Evolutionary conservation across 1,139 yeast genomes (phyloP), one percentile per base, ranked within the genome.

Genomic region (Magnusiomyces fungicola): DNA sequence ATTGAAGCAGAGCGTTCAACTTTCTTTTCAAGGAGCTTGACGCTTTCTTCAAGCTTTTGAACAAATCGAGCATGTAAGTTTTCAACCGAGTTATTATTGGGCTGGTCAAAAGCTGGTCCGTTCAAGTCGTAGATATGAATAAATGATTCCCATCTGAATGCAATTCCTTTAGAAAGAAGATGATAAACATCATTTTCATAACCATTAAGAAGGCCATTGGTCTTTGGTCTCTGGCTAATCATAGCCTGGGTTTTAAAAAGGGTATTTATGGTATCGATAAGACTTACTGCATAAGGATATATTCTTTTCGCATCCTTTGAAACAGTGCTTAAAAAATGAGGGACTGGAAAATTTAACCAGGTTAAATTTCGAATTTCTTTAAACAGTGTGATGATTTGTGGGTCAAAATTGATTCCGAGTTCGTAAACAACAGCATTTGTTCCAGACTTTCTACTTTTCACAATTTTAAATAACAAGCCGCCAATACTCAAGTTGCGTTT

Each of bases 341-440:
- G 92, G 0, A 87, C 66, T n/a, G 73, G 77, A 56, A 74, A 79
- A 0, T 79, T 81, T 53, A 81, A 65, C 56, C 73, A 69, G 3
- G 70, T 63, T 42, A 88, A 64, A 48, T 75, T 75, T 33, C 76
- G 66, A 0, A 80, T 75, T 56, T 83, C 85, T 46, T 78, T 74
- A 60, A 74, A 74, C 3, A 78, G 62, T 0, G 68, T 64, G 29
- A 78, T 63, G 5, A 75, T 59, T 1, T 71, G 63, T 4, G 68
- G 68, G 58, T 83, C 79, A 59, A 82, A 80, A 55, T 82, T 82
- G 1, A 70, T 67, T 0, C 56, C 47, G 16, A 69, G 49, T n/a
- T 58, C 62, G 36, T 56, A 61, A 2, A 39, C 43, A 18, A 46
- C 44, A 1, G 50, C 45, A 22, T 42, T 51, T 3, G 50, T 47